phyloP scores from a whole-genome alignment of 2,329 filamentous ascomycete genomes.

The Aspergillus unguis region DNA sequence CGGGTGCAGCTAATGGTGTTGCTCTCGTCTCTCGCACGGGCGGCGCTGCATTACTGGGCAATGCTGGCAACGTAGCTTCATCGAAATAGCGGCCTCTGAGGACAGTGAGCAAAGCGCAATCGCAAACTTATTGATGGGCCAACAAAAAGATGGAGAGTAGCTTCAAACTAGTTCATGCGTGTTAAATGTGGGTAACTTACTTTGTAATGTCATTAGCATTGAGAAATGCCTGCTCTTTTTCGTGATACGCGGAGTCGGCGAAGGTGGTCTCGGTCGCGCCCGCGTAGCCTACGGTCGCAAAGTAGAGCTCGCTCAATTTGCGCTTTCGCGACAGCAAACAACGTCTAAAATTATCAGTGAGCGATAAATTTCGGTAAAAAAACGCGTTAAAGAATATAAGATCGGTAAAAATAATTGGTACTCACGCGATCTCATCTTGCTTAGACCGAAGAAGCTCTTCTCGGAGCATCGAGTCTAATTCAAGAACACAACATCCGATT shows the following conservation, averaged over 20 bases:
- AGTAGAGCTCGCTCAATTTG: constrained; percentile 84
- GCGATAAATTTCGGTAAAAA: constrained; percentile 29
- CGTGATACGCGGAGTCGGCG: constrained; percentile 51
- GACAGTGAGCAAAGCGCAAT: constrained; percentile 11
- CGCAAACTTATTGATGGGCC: background rate
- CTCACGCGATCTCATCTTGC: constrained; percentile 52
- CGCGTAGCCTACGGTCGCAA: constrained; percentile 64
- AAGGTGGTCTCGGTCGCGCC: constrained; percentile 53
- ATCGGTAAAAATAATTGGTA: constrained; percentile 35
- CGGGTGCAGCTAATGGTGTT: constrained; percentile 28
- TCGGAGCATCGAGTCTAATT: constrained; percentile 49
- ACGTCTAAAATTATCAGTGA: constrained; percentile 43
- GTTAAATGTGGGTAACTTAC: constrained; percentile 42
- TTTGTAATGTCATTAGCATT: constrained; percentile 56
- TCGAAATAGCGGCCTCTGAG: constrained; percentile 56
- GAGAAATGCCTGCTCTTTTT: constrained; percentile 53
- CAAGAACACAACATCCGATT: constrained; percentile 50
- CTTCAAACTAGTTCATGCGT: background rate
- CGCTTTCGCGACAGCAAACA: constrained; percentile 79
- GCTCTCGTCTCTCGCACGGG: constrained; percentile 29
- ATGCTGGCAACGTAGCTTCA: constrained; percentile 51
- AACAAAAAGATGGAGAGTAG: background rate
- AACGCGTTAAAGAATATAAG: constrained; percentile 16
- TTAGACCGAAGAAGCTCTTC: constrained; percentile 50
- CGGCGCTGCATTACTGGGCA: constrained; percentile 32